Conservation (phyloP, 164 flowering plant genomes). For the Aristolochia contorta region DNA sequence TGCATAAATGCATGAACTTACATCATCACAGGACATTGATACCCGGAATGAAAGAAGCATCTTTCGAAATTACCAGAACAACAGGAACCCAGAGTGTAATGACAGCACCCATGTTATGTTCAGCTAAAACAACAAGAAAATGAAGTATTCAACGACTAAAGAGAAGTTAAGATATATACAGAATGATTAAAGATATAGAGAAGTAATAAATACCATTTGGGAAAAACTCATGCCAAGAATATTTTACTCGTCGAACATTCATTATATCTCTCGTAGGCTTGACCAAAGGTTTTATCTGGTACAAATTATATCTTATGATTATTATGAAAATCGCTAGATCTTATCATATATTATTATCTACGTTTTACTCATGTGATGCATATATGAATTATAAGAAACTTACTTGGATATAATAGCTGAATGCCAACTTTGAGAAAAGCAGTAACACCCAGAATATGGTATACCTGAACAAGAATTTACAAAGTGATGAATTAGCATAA, state of each 20-base stretch:
- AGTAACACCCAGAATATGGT: slow-evolving; percentile 88
- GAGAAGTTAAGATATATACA: background rate
- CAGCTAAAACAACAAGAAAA: slow-evolving; percentile 44
- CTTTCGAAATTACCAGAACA: slow-evolving; percentile 41
- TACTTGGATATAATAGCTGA: slow-evolving; percentile 81
- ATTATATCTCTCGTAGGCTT: slow-evolving; percentile 84
- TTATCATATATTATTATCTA: too few species aligned
- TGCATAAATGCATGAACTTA: background rate
- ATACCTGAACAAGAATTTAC: slow-evolving; percentile 43
- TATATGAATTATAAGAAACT: background rate
- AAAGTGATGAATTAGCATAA: background rate
- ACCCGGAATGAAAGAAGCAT: background rate
- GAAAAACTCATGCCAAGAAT: slow-evolving; percentile 93
- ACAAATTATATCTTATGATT: background rate
- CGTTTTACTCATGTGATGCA: too few species aligned
- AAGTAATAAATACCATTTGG: slow-evolving; percentile 48
- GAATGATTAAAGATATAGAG: background rate
- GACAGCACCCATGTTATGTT: slow-evolving; percentile 69
- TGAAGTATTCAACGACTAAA: background rate
- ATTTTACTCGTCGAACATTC: slow-evolving; percentile 44
- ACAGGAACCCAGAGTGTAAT: slow-evolving; percentile 86
- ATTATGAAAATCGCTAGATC: too few species aligned
- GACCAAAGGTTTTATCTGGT: slow-evolving; percentile 79
- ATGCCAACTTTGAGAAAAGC: slow-evolving; percentile 55
- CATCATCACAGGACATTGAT: slow-evolving; percentile 3